phyloP scores from a whole-genome alignment of 2,329 filamentous ascomycete species.

The Sporothrix sp. region DNA sequence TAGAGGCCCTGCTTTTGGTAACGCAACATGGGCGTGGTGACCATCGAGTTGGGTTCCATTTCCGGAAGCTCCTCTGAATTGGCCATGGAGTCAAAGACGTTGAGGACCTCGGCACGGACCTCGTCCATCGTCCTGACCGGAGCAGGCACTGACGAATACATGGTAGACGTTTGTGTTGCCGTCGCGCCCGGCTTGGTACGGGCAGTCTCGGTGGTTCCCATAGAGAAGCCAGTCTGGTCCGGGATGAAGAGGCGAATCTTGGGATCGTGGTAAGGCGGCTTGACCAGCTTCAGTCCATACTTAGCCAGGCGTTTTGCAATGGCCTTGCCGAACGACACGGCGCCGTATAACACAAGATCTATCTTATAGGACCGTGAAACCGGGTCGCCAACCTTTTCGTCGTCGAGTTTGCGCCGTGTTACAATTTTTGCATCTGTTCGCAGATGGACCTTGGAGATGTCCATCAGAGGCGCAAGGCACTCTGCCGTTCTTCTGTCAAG shows the following conservation, averaged over 20 bases:
- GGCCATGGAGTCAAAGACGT: constrained; percentile 77
- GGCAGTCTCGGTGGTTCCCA: constrained; percentile 24
- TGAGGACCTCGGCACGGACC: constrained; percentile 72
- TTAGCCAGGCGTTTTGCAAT: constrained; percentile 61
- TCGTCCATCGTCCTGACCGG: constrained; percentile 64
- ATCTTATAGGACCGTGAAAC: constrained; percentile 54
- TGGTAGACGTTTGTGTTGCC: background rate
- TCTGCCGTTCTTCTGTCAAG: constrained; percentile 58
- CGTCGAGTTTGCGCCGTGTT: constrained; percentile 49
- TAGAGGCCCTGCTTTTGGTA: constrained; percentile 87
- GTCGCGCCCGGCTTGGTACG: background rate
- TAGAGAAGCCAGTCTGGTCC: constrained; percentile 20
- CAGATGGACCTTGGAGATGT: constrained; percentile 53
- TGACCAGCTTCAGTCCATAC: constrained; percentile 56
- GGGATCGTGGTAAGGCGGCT: constrained; percentile 54
- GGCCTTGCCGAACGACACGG: constrained; percentile 50
- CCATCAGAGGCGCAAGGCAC: constrained; percentile 63
- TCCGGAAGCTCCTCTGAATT: constrained; percentile 66
- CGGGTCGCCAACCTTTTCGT: constrained; percentile 54
- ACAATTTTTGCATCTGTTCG: constrained; percentile 64
- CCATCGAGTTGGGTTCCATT: constrained; percentile 52
- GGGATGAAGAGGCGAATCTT: constrained; percentile 70
- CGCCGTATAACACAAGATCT: constrained; percentile 71
- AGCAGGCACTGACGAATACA: background rate
- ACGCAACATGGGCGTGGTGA: constrained; percentile 60